Percentiles rank a stretch among this genome's conserved stretches.
These are phyloP conservation scores for Nemania sp. DNA, from an alignment of 2,329 filamentous ascomycete genomes.

Conservation along the genomic window DNA sequence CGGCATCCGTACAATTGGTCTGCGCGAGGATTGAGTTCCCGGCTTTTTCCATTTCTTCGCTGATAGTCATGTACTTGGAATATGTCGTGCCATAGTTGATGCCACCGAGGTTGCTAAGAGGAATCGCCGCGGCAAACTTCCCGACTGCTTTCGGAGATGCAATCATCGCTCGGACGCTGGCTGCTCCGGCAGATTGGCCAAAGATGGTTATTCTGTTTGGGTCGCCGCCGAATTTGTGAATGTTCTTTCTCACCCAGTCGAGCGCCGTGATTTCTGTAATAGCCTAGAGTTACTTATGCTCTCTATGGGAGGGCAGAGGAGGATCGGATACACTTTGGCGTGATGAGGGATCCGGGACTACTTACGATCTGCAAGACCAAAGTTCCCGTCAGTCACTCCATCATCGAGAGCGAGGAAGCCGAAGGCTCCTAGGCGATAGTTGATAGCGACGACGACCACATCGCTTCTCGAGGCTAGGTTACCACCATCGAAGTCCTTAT, in stretches of 20 bases:
- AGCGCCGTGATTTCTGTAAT: conserved; percentile 48
- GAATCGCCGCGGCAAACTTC: conserved; percentile 54
- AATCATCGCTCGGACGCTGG: conserved; percentile 55
- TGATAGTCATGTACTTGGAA: conserved; percentile 61
- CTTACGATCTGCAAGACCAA: conserved; percentile 50
- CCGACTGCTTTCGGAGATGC: conserved; percentile 52
- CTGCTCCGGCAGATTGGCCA: conserved; percentile 59
- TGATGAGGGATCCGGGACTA: not conserved
- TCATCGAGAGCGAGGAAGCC: conserved; percentile 61
- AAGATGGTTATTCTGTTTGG: conserved; percentile 60
- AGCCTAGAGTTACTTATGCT: not conserved
- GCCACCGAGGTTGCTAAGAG: conserved; percentile 47
- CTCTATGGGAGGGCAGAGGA: too few relatives aligned
- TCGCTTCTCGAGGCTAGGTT: conserved; percentile 63
- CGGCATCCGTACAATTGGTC: conserved; percentile 55
- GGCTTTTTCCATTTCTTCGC: conserved; percentile 52
- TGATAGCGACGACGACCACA: conserved; percentile 62
- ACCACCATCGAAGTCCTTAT: conserved; percentile 53
- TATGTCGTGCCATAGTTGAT: conserved; percentile 61
- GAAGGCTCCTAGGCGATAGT: conserved; percentile 62
- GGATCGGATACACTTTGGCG: too few relatives aligned
- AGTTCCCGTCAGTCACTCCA: conserved; percentile 53
- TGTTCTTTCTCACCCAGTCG: conserved; percentile 56
- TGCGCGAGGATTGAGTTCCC: conserved; percentile 56
- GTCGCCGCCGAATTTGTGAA: conserved; percentile 60